These are phyloP conservation scores for Colletotrichum camelliae DNA, from an alignment of 2,329 filamentous ascomycete species.

Conservation along the genomic window DNA sequence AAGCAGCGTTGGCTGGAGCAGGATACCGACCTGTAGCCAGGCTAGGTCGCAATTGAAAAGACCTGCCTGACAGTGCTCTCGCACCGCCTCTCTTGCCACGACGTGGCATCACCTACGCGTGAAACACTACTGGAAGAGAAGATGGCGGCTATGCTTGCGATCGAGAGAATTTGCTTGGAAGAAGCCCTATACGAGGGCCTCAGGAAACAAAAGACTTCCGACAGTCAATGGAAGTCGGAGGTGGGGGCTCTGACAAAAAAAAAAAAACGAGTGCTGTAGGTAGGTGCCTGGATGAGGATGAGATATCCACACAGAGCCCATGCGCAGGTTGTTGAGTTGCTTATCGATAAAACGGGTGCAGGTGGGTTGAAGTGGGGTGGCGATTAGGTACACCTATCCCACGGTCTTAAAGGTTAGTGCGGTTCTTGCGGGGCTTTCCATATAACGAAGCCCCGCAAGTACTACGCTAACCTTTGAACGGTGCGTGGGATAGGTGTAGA, in stretches of 20 bases:
- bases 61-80: conserved; percentile 1
- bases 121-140: not conserved
- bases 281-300: not conserved
- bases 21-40: not conserved
- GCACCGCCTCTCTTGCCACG: conserved; percentile 10
- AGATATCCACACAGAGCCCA: not conserved
- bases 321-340: not conserved
- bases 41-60: not conserved
- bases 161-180: not conserved
- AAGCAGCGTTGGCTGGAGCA: not conserved
- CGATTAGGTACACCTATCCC: too few relatives aligned
- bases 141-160: not conserved
- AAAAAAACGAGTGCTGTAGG: not conserved
- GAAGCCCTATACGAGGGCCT: not conserved
- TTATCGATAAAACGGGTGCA: not conserved
- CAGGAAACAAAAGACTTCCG: not conserved
- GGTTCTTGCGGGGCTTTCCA: too few relatives aligned
- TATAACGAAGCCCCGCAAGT: too few relatives aligned
- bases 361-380: not conserved
- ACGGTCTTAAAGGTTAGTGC: too few relatives aligned
- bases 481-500: not conserved
- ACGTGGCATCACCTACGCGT: conserved; percentile 10
- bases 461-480: too few relatives aligned
- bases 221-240: not conserved
- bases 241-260: too few relatives aligned